Evolutionary conservation across 1,139 yeast genomes (phyloP), one percentile per base, ranked within the genome.

Genomic region (Suhomyces coccinellae): DNA sequence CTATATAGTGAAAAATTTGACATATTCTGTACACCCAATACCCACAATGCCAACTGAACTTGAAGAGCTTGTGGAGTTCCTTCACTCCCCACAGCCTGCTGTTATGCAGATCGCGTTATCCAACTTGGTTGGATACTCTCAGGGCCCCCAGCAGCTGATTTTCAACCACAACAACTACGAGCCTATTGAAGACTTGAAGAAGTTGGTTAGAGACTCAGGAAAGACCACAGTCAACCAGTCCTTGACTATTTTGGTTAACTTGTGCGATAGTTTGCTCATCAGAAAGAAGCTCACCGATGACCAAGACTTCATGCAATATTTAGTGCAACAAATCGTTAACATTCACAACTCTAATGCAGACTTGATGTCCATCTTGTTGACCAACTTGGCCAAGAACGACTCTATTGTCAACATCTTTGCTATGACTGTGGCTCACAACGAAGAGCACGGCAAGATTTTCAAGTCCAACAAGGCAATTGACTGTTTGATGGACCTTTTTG

Each of bases 401-500:
- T 66, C 70, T 16, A 81, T 89, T 41, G 73, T 78, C 42, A 70
- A 70, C 43, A 59, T 87, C 0, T 76, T 89, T 46, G 77, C 78
- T 11, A 66, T 82, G 49, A 65, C 63, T 11, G 56, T 80, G 28
- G 65, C 68, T 20, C 67, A 61, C 44, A 53, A 51, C 22, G 68
- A 63, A 15, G 66, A 59, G 6, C 64, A 64, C 36, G 53, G 54
- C 39, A 58, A 67, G 39, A 59, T 76, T 4, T 85, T 84, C 67
- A 75, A 75, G 54, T 83, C 91, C 46, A 59, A 59, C 10, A 73
- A 71, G 33, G 82, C 82, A n/a, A 75, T 89, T 67, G 96, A 88
- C 60, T 86, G 95, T 63, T 72, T 91, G 37, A 80, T 90, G 83
- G 96, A 89, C 66, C 83, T 95, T 60, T 91, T 90, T 63, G 97